Percentiles rank a stretch among this genome's conserved stretches.
phyloP scores from a whole-genome alignment of 768 basidiomycete genomes.

The Arthromyces matolae region DNA sequence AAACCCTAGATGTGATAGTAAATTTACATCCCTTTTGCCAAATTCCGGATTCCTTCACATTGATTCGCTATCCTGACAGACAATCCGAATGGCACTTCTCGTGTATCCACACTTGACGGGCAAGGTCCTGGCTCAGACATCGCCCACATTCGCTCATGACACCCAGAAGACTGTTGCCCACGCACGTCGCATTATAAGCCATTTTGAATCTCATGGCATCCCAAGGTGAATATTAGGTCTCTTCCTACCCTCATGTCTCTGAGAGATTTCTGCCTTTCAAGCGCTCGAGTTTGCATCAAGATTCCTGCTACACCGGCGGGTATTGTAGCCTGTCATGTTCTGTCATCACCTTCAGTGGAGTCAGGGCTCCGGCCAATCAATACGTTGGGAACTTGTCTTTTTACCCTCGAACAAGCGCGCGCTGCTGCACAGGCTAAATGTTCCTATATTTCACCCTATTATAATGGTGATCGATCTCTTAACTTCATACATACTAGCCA shows the following conservation, averaged over 20 bases:
- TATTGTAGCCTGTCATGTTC: conserved; percentile 43
- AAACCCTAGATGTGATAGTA: conserved; percentile 39
- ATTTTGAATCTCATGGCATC: conserved; percentile 42
- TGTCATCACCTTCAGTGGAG: conserved; percentile 33
- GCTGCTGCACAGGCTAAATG: conserved; percentile 53
- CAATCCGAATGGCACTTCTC: conserved; percentile 40
- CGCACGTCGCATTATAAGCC: conserved; percentile 35
- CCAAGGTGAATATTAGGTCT: conserved; percentile 28
- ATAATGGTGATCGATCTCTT: conserved; percentile 38
- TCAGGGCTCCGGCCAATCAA: conserved; percentile 27
- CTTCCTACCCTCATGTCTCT: background rate
- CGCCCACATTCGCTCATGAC: conserved; percentile 39
- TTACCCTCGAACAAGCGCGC: conserved; percentile 51
- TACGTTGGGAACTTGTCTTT: conserved; percentile 53
- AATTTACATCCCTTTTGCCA: too few relatives aligned
- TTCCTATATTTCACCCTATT: conserved; percentile 52
- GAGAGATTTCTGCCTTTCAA: conserved; percentile 13
- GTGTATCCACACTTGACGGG: conserved; percentile 40
- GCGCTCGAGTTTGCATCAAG: conserved; percentile 54
- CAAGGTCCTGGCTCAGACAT: conserved; percentile 43
- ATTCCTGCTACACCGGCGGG: conserved; percentile 54
- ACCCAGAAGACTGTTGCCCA: conserved; percentile 39
- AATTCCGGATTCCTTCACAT: too few relatives aligned
- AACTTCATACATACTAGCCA: background rate
- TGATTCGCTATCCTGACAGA: conserved; percentile 25